Percentiles rank a stretch among this genome's conserved stretches.
These are phyloP conservation scores for Hypoxylon sp. DNA, from an alignment of 2,329 filamentous ascomycete species.

Conservation along the genomic window DNA sequence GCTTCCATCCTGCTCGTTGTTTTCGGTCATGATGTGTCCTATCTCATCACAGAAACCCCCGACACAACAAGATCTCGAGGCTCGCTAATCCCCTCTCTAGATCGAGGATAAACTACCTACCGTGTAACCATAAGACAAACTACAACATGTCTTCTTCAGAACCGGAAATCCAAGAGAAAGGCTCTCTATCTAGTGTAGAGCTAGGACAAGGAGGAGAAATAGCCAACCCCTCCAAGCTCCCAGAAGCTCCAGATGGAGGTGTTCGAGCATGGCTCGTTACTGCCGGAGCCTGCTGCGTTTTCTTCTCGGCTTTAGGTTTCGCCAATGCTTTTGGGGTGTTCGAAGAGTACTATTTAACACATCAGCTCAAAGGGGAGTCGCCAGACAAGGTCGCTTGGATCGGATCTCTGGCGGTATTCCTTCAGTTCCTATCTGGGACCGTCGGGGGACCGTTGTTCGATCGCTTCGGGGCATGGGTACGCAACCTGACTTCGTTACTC, in stretches of 20 bases:
- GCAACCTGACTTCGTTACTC: constrained; percentile 1
- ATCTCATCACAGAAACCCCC: constrained; percentile 8
- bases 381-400: constrained; percentile 57
- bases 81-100: neutral
- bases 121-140: neutral
- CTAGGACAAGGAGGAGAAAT: neutral
- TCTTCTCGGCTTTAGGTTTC: constrained; percentile 56
- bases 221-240: constrained; percentile 9
- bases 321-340: constrained; percentile 59
- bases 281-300: constrained; percentile 44
- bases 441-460: constrained; percentile 56
- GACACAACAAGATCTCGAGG: neutral
- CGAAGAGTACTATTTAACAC: constrained; percentile 53
- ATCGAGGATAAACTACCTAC: constrained; percentile 6
- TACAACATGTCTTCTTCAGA: constrained; percentile 28
- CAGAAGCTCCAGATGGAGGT: constrained; percentile 47
- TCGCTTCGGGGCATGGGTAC: constrained; percentile 57
- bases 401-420: constrained; percentile 53
- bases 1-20: neutral
- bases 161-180: constrained; percentile 18
- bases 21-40: constrained; percentile 3
- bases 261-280: constrained; percentile 53
- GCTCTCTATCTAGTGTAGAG: constrained; percentile 3
- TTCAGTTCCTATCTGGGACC: constrained; percentile 51
- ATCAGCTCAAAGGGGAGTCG: constrained; percentile 50